Evolutionary conservation across 1,284 basidiomycete genomes (phyloP), one percentile per base, ranked within the genome.

Genomic region (Apiotrichum sp.): DNA sequence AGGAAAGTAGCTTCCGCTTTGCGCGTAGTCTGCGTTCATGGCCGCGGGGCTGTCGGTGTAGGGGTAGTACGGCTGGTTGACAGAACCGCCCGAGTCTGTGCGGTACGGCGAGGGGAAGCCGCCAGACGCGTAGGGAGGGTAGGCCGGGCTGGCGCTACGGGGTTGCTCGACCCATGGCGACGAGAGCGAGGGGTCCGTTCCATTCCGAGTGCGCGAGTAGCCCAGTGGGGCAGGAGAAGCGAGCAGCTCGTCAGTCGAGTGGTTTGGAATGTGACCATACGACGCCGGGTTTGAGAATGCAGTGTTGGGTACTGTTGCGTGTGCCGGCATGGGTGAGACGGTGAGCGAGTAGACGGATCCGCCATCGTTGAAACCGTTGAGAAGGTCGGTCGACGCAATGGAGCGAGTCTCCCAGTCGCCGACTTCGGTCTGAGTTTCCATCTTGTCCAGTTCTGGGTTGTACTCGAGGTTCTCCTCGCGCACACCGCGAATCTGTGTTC

Each of bases 391-490:
- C 1, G 74, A 74, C 6, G 66, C 67, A 46, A 73, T 56, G 6
- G 71, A 72, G 31, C 65, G 59, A 2, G 68, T 65, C 42, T 76
- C 74, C 70, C 70, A 75, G 47, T 70, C 71, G 29, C 44, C 51
- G 34, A 48, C 42, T 51, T 70, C 71, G 22, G 57, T 57, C 2
- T 67, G 61, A 44, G 65, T 68, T 45, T 75, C 73, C 22, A 22
- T 22, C 22, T 22, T 22, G 22, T 22, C 22, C 45, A 66, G 64
- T 6, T 52, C 47, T 2, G 75, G 72, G 55, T 77, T 68, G 68
- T 72, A 77, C 50, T 76, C 74, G 57, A 77, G 67, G 58, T 75
- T 73, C 61, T 75, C 74, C 70, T 74, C 73, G 55, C 65, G 62
- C 38, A 77, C 69, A 41, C 68, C 74, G 57, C 71, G 73, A 68